Evolutionary conservation across 78 protist genomes (phyloP), one percentile per base, ranked within the genome.

Genomic region (Tieghemostelium lacteum): DNA sequence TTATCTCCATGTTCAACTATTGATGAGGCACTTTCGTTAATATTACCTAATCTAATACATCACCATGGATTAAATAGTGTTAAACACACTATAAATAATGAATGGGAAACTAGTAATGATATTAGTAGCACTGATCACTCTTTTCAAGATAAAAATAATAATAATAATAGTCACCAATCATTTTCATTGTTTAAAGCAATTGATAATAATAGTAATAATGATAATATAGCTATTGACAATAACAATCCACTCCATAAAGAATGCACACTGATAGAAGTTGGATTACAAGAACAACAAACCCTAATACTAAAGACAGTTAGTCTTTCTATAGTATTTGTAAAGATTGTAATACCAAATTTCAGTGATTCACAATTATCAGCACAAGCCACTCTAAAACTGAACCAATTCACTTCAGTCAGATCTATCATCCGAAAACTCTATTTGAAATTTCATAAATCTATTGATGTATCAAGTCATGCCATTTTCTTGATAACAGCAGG

Each of bases 1-100:
- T 60, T 83, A 39, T 83, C 91, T 58, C 76, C 80, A 28, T 83
- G 91, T 58, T 69, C 78, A 28, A 83, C 91, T 0, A 61, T 83
- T 31, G 91, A 83, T n/a, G 91, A 83, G 40, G 57, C 42, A 14
- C 26, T 83, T 10, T 22, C 72, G 4, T 26, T 58, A 2, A 64
- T 69, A 0, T 69, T 83, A 12, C 70, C 91, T 17, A 66, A 83
- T 33, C 39, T 83, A 19, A 37, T 67, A 17, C 55, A 39, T 45
- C 78, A 69, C 50, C n/a, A 60, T 33, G 76, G 76, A 3, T 42
- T 83, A 29, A 58, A 60, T 26, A 10, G 52, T 6, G 91, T 71
- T 37, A 66, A 33, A 7, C 71, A 83, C 1, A 83, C 91, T 7
- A 37, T 31, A 14, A 58, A 66, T 31, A 73, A 83, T 19, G 91